These are phyloP conservation scores for Tubosaeta brunneosetosa DNA, from an alignment of 768 basidiomycete species.

Conservation along the genomic window DNA sequence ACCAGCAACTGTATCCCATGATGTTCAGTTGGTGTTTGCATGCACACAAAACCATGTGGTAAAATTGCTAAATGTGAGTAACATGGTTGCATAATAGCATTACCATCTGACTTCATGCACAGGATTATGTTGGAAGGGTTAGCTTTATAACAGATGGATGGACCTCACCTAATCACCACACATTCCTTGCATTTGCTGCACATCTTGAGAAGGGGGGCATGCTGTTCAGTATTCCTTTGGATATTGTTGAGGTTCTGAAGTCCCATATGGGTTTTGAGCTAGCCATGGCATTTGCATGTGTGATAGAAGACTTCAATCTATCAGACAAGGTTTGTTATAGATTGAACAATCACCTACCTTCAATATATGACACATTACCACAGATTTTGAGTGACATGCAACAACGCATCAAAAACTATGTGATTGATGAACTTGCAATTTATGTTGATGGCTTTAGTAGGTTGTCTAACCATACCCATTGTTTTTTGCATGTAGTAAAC, in stretches of 20 bases:
- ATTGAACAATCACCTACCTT: neutral
- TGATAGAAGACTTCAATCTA: slow-evolving; percentile 25
- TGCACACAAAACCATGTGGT: too few relatives aligned
- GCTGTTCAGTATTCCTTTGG: neutral
- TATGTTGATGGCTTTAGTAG: slow-evolving; percentile 23
- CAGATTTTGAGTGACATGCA: slow-evolving; percentile 17
- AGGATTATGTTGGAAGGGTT: too few relatives aligned
- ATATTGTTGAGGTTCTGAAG: neutral
- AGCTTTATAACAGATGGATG: too few relatives aligned
- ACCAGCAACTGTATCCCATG: too few relatives aligned
- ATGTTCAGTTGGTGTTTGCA: too few relatives aligned
- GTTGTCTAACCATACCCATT: slow-evolving; percentile 23
- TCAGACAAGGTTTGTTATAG: slow-evolving; percentile 22
- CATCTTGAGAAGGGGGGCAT: neutral
- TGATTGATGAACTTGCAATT: slow-evolving; percentile 7
- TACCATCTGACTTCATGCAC: too few relatives aligned
- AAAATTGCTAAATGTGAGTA: too few relatives aligned
- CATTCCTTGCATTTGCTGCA: too few relatives aligned
- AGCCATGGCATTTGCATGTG: slow-evolving; percentile 18
- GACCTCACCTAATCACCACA: too few relatives aligned
- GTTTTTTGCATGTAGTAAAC: slow-evolving; percentile 13
- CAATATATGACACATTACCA: too few relatives aligned
- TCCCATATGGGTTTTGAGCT: slow-evolving; percentile 11
- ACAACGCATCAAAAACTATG: slow-evolving; percentile 29
- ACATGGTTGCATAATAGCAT: too few relatives aligned